A percentile compares a stretch with the other conserved stretches of the same genome.
Evolutionary conservation across 306 rosid genomes (phyloP).

Genomic region (Malus fusca): DNA sequence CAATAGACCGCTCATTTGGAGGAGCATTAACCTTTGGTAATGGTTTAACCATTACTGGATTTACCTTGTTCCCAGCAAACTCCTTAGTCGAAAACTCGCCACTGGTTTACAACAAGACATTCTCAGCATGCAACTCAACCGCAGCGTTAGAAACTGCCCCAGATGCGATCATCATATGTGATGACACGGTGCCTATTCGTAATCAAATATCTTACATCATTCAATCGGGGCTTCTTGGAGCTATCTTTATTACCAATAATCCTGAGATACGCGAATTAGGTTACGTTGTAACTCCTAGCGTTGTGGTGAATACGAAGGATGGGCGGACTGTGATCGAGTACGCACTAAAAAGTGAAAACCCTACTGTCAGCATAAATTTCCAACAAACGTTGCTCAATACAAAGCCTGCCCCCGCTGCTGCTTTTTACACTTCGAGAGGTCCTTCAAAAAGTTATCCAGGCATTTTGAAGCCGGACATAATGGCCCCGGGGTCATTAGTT

Average conservation of each 20-base stretch:
- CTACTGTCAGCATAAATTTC: slow-evolving; percentile 27
- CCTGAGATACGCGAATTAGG: not conserved
- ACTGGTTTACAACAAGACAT: slow-evolving; percentile 8
- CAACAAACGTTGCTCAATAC: slow-evolving; percentile 27
- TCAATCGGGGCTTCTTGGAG: slow-evolving; percentile 4
- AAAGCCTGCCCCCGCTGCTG: slow-evolving; percentile 43
- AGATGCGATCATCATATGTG: slow-evolving; percentile 8
- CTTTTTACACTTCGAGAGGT: slow-evolving; percentile 41
- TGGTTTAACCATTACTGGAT: slow-evolving; percentile 13
- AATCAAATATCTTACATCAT: not conserved
- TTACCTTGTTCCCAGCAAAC: slow-evolving; percentile 16
- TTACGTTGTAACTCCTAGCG: slow-evolving; percentile 17
- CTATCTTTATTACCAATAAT: slow-evolving; percentile 7
- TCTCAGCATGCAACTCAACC: slow-evolving; percentile 16
- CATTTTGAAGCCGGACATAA: slow-evolving; percentile 43
- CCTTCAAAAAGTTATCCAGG: slow-evolving; percentile 30
- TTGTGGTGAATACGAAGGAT: slow-evolving; percentile 29
- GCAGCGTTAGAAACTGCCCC: not conserved
- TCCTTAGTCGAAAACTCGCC: slow-evolving; percentile 2
- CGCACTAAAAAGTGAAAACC: not conserved
- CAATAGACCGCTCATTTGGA: slow-evolving; percentile 17
- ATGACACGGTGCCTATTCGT: not conserved
- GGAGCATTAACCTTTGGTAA: slow-evolving; percentile 21
- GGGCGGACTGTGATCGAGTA: slow-evolving; percentile 22
- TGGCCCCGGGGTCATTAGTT: slow-evolving; percentile 48